phyloP scores from a whole-genome alignment of 495 filamentous ascomycete species.

The Daldinia bambusicola region DNA sequence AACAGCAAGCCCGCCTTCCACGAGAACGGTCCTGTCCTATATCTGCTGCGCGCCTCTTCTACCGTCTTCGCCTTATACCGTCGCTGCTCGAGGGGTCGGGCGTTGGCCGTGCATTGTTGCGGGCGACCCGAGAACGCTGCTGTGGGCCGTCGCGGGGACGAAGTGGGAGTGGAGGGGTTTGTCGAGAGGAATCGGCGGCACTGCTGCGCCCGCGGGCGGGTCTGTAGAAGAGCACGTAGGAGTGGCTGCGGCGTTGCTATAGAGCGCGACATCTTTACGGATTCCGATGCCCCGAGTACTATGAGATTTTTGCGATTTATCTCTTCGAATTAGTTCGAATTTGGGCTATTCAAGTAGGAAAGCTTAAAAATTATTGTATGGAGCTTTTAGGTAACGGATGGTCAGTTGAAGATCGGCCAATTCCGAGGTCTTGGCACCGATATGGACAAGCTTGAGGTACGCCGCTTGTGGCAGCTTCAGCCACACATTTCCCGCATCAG shows the following conservation, averaged over 20 bases:
- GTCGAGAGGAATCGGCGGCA: slow-evolving; percentile 44
- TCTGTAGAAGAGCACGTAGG: slow-evolving; percentile 34
- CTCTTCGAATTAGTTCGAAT: background rate
- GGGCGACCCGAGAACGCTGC: slow-evolving; percentile 3
- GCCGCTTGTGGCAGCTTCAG: slow-evolving; percentile 42
- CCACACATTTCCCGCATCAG: slow-evolving; percentile 19
- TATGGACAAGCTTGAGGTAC: background rate
- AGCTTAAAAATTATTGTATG: slow-evolving; percentile 26
- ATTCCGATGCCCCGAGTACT: background rate
- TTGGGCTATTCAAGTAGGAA: background rate
- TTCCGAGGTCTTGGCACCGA: slow-evolving; percentile 12
- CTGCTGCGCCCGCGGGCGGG: slow-evolving; percentile 26
- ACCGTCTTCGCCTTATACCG: slow-evolving; percentile 62
- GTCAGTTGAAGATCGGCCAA: slow-evolving; percentile 18
- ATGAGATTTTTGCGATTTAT: background rate
- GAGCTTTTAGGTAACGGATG: slow-evolving; percentile 28
- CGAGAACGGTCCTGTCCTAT: slow-evolving; percentile 79
- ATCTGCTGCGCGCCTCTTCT: slow-evolving; percentile 63
- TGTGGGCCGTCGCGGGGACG: slow-evolving; percentile 28
- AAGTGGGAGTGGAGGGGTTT: slow-evolving; percentile 10
- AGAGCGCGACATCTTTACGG: slow-evolving; percentile 42
- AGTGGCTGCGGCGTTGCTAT: slow-evolving; percentile 32
- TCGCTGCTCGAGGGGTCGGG: slow-evolving; percentile 33
- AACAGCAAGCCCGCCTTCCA: slow-evolving; percentile 90
- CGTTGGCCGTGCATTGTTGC: slow-evolving; percentile 5